Base-by-base conservation (phyloP, 345 rosid species). In the Noccaea caerulescens region DNA sequence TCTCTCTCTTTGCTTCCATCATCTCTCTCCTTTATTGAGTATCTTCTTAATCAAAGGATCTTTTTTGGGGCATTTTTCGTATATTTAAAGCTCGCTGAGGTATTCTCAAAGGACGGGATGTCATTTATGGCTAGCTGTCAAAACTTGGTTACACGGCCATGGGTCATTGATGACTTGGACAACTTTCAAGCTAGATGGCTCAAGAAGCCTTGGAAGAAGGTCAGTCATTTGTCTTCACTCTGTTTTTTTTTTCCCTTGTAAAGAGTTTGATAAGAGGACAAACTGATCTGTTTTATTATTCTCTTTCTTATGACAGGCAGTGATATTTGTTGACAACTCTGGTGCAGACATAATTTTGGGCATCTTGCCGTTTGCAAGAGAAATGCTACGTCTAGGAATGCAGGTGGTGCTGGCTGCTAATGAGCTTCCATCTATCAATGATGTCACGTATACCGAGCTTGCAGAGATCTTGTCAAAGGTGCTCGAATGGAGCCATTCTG, bases 361-460 rank as follows among this genome's bases (percentile, higher is more conserved):
- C 61, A 87, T 95, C 63, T 80, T 95, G 50, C 98, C 98, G 7
- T 92, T 95, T 69, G 91, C 90, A 34, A 92, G 99, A 79, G 99
- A 95, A 69, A 83, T 95, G 76, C 87, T 95, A 46, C 87, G 85
- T 33, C 77, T 59, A 70, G 99, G 99, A 74, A 87, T 92, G 75
- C 88, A 88, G 97, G 99, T 95, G 69, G 92, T 95, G 45, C 73
- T 95, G 85, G 99, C 98, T 67, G 96, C 99, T 66, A 95, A 95
- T 83, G 97, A 90, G 72, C 80, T 95, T 73, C 99, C 99, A 54
- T 95, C 99, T 38, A 92, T 95, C 73, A 95, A 95, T 30, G 99
- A 95, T 66, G 85, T 95, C 54, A 95, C 99, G 13, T 92, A 92
- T 73, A 78, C 76, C 53, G 99, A 95, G 78, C 84, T 95, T 67